Base-by-base conservation (phyloP, 2,329 filamentous ascomycete genomes). In the Dothideomycetidae sp. region DNA sequence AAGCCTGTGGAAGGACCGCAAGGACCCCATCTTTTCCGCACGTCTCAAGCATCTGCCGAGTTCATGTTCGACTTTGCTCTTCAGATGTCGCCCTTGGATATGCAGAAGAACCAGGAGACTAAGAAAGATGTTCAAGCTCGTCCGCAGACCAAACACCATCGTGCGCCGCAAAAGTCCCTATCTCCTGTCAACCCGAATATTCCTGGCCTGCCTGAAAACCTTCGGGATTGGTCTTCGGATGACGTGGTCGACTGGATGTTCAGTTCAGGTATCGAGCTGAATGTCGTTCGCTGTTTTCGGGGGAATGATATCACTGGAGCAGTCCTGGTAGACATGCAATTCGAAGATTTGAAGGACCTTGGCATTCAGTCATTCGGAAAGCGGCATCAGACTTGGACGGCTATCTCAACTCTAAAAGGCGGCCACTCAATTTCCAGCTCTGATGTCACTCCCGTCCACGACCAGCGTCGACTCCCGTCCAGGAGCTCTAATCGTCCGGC, bases 271-370 rank as follows among this genome's bases (percentile, higher is more conserved):
- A 76, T 93, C 53, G 86, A 93, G 54, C 63, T 74, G 36, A 63
- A 69, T 5, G 69, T 88, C 35, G 78, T 90, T 9, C 78, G 92
- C 51, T 82, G 80, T 48, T 94, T 98, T 51, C 70, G 86, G 44
- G 73, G 80, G 50, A 92, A 98, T 56, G 88, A 98, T 53, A 94
- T 98, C 56, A 84, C 79, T 16, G 88, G 88, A 10, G 70, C 75
- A 3, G 82, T 96, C 39, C 64, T 96, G 13, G 75, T 93, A 36
- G 85, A 88, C n/a, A 64, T 98, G 30, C 85, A 93, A 53, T 86
- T 88, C 48, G 84, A 93, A 45, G 86, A 90, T 50, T 63, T 90
- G 40, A 79, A 79, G 55, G 82, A 90, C 58, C 68, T 90, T 12
- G 77, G 78, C 46, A 88, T 90, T 39, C 67, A 71, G 42, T 88